Evolutionary conservation across 2,329 filamentous ascomycete genomes (phyloP).

Genomic region (Penicillium sp.): DNA sequence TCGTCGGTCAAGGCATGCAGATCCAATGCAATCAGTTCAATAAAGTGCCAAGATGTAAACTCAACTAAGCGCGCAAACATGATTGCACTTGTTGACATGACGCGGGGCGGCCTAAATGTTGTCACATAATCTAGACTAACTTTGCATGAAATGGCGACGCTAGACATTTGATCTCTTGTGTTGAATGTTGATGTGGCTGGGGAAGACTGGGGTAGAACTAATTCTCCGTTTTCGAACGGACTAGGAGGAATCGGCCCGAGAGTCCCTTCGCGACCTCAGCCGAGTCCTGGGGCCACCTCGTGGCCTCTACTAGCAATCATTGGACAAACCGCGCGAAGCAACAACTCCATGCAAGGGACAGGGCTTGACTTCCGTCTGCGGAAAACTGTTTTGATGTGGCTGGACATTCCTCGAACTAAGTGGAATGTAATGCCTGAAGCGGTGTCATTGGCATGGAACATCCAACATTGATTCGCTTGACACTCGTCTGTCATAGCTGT

Average conservation of each 20-base stretch:
- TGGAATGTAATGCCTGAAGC: slow-evolving; percentile 12
- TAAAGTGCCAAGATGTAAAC: neutral
- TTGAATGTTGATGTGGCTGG: slow-evolving; percentile 7
- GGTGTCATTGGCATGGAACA: neutral
- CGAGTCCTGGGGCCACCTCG: neutral
- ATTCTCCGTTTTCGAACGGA: slow-evolving; percentile 1
- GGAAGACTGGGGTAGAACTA: neutral
- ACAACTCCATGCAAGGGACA: neutral
- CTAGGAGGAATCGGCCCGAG: neutral
- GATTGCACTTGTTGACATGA: slow-evolving; percentile 13
- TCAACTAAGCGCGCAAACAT: slow-evolving; percentile 1
- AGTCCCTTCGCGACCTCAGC: neutral
- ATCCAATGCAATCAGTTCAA: neutral
- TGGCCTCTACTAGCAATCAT: neutral
- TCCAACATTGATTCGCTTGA: neutral
- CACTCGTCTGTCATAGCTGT: neutral
- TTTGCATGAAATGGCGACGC: neutral
- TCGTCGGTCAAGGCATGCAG: neutral
- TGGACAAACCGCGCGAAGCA: neutral
- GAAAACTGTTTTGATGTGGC: slow-evolving; percentile 7
- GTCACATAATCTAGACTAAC: neutral
- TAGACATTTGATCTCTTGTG: neutral
- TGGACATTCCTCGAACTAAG: slow-evolving; percentile 6
- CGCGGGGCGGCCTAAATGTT: neutral
- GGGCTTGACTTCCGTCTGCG: neutral